Evolutionary conservation across 73 alveolate genomes (phyloP).

Genomic region (Strombidium stylifer): DNA sequence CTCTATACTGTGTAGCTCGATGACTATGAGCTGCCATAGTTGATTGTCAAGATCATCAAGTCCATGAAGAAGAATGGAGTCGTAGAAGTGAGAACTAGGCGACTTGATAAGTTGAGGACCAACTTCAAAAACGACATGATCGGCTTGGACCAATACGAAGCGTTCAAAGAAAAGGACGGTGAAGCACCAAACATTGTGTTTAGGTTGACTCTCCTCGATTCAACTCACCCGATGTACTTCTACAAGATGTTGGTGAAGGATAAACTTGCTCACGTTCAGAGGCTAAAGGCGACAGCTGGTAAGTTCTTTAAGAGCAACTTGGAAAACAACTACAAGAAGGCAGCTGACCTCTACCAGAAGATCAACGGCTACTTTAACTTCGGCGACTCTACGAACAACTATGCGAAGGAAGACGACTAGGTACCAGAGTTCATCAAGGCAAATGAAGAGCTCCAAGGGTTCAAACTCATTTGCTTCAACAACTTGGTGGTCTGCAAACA

Average conservation of each 20-base stretch:
- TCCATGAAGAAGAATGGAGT: slow-evolving; percentile 45
- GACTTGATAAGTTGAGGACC: slow-evolving; percentile 31
- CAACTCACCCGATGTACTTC: too few species aligned
- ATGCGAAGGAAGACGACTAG: slow-evolving; percentile 50
- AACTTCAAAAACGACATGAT: slow-evolving; percentile 36
- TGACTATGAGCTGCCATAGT: slow-evolving; percentile 38
- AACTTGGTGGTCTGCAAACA: slow-evolving; percentile 53
- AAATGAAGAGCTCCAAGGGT: not conserved
- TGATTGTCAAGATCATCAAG: slow-evolving; percentile 32
- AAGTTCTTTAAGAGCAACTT: slow-evolving; percentile 43
- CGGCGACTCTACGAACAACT: slow-evolving; percentile 53
- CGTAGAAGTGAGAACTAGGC: slow-evolving; percentile 12
- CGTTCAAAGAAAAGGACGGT: slow-evolving; percentile 14
- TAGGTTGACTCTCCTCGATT: slow-evolving; percentile 1
- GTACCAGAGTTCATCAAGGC: slow-evolving; percentile 22
- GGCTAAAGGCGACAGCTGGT: slow-evolving; percentile 36
- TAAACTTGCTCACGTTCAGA: slow-evolving; percentile 19
- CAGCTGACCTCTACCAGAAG: slow-evolving; percentile 47
- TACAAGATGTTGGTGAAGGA: slow-evolving; percentile 20
- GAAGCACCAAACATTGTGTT: slow-evolving; percentile 4
- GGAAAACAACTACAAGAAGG: slow-evolving; percentile 43
- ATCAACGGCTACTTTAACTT: slow-evolving; percentile 58
- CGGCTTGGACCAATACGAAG: slow-evolving; percentile 8
- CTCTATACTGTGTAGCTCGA: slow-evolving; percentile 11
- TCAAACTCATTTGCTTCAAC: slow-evolving; percentile 25